Conservation (phyloP, 345 rosid genomes). For the Linum lewisii region DNA sequence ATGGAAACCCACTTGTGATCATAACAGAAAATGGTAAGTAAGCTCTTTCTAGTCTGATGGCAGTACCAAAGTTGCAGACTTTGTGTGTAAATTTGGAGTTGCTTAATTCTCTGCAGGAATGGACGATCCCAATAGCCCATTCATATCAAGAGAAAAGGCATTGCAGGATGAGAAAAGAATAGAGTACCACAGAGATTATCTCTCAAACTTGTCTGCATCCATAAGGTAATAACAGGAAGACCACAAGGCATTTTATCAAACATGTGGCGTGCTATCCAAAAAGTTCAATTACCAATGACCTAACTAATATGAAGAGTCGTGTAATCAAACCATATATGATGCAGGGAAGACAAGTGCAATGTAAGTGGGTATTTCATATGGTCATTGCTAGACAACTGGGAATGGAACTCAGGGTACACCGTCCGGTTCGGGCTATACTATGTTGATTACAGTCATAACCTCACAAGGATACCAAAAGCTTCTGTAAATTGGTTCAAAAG, state of each 20-base stretch:
- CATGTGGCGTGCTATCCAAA: neutral
- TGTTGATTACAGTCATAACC: slow-evolving; percentile 67
- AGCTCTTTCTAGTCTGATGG: neutral
- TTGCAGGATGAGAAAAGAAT: slow-evolving; percentile 73
- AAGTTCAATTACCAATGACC: neutral
- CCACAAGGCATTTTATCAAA: neutral
- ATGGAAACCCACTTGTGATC: slow-evolving; percentile 62
- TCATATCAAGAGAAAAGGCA: slow-evolving; percentile 44
- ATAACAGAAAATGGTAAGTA: slow-evolving; percentile 73
- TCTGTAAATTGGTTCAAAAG: slow-evolving; percentile 70
- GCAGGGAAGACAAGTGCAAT: slow-evolving; percentile 56
- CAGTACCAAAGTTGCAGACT: neutral
- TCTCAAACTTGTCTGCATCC: slow-evolving; percentile 79
- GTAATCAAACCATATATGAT: neutral
- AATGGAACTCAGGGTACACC: slow-evolving; percentile 88
- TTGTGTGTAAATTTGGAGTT: neutral
- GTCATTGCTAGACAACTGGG: slow-evolving; percentile 96
- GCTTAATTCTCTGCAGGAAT: slow-evolving; percentile 41
- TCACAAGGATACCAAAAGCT: slow-evolving; percentile 73
- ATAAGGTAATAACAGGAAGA: slow-evolving; percentile 39
- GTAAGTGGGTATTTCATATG: slow-evolving; percentile 68
- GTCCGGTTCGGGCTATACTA: slow-evolving; percentile 79
- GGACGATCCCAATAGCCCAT: slow-evolving; percentile 66
- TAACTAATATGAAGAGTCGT: neutral
- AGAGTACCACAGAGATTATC: slow-evolving; percentile 69